Evolutionary conservation across 2,329 filamentous ascomycete species (phyloP), one percentile per base, ranked within the genome.

Genomic region (Aspergillus persii): DNA sequence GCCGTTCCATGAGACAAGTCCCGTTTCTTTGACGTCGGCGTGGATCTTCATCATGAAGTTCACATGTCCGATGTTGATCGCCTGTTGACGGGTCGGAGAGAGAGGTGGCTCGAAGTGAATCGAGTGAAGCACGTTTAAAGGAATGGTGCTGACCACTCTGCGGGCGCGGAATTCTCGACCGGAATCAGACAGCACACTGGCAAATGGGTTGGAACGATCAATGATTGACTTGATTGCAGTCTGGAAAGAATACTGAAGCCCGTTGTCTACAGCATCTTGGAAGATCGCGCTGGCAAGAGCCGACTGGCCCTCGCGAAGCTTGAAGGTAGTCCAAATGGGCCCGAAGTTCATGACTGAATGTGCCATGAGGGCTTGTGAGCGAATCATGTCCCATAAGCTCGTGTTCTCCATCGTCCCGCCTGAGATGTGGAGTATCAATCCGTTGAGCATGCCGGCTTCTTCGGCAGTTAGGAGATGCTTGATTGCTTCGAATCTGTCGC

Each of bases 281-380:
- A 74, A 73, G 33, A 73, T 69, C 0, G 58, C 57, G 31, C 58
- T 62, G 2, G 68, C 69, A 4, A 73, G 61, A 0, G 57, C 61
- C 1, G 71, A 72, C 53, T 73, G 70, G 1, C 71, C 71, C 39
- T 68, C 67, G 1, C 66, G 64, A 4, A 74, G 58, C 59, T 73
- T 73, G 56, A 69, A 74, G 29, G 66, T 8, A 57, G 61, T 60
- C 66, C 66, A 68, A 15, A 68, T 57, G 11, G 66, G 62, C 3
- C 60, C 61, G 33, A 73, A 72, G 29, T 63, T 71, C 0, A 64
- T 65, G 0, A 59, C 58, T 18, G 56, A 63, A 26, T 69, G 63
- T 15, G 58, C 61, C 50, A 54, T 50, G 7, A 68, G 56, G 3
- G 65, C 65, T 2, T 71, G 64, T 0, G 60, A 55, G 29, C 66